These are phyloP conservation scores for Chaetoceros muelleri DNA, from an alignment of 108 stramenopile species.

Conservation along the genomic window DNA sequence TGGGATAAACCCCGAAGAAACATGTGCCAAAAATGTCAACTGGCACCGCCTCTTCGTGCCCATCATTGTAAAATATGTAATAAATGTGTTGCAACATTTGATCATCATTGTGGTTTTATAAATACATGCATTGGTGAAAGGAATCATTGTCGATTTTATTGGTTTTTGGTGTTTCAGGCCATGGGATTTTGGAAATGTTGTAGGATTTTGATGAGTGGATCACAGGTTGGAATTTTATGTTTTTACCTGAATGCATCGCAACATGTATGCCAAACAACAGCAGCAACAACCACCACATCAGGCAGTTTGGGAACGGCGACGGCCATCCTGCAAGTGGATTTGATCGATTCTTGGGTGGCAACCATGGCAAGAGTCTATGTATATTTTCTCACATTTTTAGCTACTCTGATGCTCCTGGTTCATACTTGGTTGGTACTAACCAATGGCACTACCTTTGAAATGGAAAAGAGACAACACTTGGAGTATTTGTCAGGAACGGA, in stretches of 20 bases:
- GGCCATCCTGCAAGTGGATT: neutral
- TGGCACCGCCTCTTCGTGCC: slow-evolving; percentile 67
- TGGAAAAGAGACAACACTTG: slow-evolving; percentile 34
- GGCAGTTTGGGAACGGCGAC: neutral
- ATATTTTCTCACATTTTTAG: slow-evolving; percentile 26
- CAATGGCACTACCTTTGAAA: slow-evolving; percentile 65
- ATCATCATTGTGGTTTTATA: slow-evolving; percentile 81
- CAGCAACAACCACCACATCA: neutral
- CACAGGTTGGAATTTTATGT: slow-evolving; percentile 3
- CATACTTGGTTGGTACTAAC: slow-evolving; percentile 36
- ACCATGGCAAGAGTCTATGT: slow-evolving; percentile 34
- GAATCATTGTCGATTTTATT: slow-evolving; percentile 85
- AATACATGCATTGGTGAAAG: slow-evolving; percentile 84
- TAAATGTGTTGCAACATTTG: slow-evolving; percentile 75
- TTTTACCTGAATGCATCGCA: slow-evolving; percentile 7
- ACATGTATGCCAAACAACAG: slow-evolving; percentile 1
- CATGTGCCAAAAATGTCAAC: slow-evolving; percentile 27
- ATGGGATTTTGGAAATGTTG: slow-evolving; percentile 26
- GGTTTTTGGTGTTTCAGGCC: slow-evolving; percentile 48
- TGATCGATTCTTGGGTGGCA: slow-evolving; percentile 7
- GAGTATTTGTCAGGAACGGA: slow-evolving; percentile 55
- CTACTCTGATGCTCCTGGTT: slow-evolving; percentile 18
- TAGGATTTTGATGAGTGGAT: slow-evolving; percentile 18
- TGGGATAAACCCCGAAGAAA: slow-evolving; percentile 20
- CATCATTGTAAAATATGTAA: slow-evolving; percentile 76